Base-by-base conservation (phyloP, 2,329 filamentous ascomycete species). In the Coniochaeta sp. region DNA sequence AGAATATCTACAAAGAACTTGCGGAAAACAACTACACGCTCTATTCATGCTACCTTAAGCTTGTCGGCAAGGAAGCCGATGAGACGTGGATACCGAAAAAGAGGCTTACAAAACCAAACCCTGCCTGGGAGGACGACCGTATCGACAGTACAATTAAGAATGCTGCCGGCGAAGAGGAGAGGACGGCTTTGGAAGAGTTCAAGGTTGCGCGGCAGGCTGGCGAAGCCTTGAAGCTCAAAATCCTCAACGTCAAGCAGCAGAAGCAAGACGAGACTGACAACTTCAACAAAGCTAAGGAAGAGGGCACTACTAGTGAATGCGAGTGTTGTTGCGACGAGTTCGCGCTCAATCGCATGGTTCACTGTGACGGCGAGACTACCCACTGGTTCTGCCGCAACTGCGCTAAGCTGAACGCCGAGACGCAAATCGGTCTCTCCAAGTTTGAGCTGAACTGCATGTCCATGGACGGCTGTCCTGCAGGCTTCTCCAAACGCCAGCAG, bases 321-420 rank as follows among this genome's bases (percentile, higher is more conserved):
- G 81, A 80, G 50, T 91, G 89, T 68, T 96, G 91, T 72, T 95
- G 83, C 67, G 77, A 79, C 7, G 86, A 91, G 4, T 78, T 79
- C 57, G 80, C 89, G 1, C 72, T 85, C 54, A 89, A 90, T 65
- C 81, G 86, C 55, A 85, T 90, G 76, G 80, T 90, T 1, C 77
- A 83, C 63, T 96, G 91, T 70, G 74, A 84, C 57, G 85, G 81
- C 17, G 77, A 81, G 0, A 66, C 69, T 0, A 64, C 74, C 1
- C 89, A 93, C 62, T 83, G 81, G 68, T 93, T 93, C 71, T 96
- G 91, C 71, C 77, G 78, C 55, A 73, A 74, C 1, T 96, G 91
- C 68, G 80, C 86, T 6, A 83, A 77, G 60, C 81, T 72, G 24
- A 86, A 86, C 62, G 88, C 91, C 4, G 85, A 90, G 66, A 82